phyloP scores from a whole-genome alignment of 805 yeast species.

The Saccharomycopsis javanensis region DNA sequence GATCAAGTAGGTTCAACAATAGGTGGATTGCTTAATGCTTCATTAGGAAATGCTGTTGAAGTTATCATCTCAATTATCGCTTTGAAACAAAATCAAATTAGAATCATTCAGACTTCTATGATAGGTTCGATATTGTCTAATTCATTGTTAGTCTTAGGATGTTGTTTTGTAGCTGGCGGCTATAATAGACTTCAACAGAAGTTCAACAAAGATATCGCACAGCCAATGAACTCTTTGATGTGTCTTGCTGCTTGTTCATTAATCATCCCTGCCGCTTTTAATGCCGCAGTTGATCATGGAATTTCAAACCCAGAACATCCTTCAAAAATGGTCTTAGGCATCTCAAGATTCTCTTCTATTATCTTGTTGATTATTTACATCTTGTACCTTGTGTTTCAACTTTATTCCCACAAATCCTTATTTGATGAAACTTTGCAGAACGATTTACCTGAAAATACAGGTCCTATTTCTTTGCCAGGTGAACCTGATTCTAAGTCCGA shows the following conservation, averaged over 20 bases:
- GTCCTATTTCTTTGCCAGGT: constrained; percentile 7
- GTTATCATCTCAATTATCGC: constrained; percentile 92
- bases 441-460: constrained; percentile 24
- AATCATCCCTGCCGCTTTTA: constrained; percentile 93
- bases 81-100: constrained; percentile 69
- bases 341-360: constrained; percentile 81
- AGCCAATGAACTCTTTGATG: constrained; percentile 91
- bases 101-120: constrained; percentile 97
- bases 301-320: constrained; percentile 32
- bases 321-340: constrained; percentile 45
- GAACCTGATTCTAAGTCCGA: constrained; percentile 23
- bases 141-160: constrained; percentile 82
- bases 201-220: constrained; percentile 95
- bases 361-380: constrained; percentile 69
- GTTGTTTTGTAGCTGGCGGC: constrained; percentile 92
- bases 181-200: constrained; percentile 73
- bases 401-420: constrained; percentile 70
- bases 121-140: constrained; percentile 88
- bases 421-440: constrained; percentile 48
- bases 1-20: constrained; percentile 82
- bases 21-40: constrained; percentile 92
- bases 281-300: constrained; percentile 52
- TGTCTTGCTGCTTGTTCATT: constrained; percentile 85
- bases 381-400: constrained; percentile 76
- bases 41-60: constrained; percentile 97